Evolutionary conservation across 179 eudicot genomes (phyloP).

Genomic region (Sideroxylon spinosum): DNA sequence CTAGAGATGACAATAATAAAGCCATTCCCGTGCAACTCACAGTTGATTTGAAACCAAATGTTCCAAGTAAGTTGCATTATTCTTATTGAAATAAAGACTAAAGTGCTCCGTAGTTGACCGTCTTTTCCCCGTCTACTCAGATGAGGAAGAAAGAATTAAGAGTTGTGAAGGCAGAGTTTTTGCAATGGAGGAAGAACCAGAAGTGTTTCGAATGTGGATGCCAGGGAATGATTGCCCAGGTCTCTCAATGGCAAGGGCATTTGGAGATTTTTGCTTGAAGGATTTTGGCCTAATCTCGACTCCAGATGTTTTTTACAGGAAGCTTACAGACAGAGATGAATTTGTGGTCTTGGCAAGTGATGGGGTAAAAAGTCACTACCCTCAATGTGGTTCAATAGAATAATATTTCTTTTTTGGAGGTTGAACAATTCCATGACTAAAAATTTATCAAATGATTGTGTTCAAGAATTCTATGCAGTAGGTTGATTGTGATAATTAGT

Average conservation of each 20-base stretch:
- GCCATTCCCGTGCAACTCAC: slow-evolving; percentile 39
- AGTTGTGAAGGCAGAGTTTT: slow-evolving; percentile 25
- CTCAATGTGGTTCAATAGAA: background rate
- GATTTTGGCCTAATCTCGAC: slow-evolving; percentile 27
- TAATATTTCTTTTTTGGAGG: background rate
- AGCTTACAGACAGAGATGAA: slow-evolving; percentile 25
- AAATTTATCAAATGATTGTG: no score
- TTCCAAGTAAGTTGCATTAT: slow-evolving; percentile 31
- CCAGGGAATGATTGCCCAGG: slow-evolving; percentile 24
- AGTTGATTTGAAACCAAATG: slow-evolving; percentile 46
- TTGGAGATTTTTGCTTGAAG: slow-evolving; percentile 29
- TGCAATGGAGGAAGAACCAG: slow-evolving; percentile 25
- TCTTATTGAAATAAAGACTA: background rate
- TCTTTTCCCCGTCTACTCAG: background rate
- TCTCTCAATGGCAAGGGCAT: slow-evolving; percentile 28
- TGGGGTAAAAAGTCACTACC: slow-evolving; percentile 23
- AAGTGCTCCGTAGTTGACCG: background rate
- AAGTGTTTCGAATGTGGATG: slow-evolving; percentile 26
- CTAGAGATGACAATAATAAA: slow-evolving; percentile 47
- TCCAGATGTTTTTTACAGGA: slow-evolving; percentile 18
- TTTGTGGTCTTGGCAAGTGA: slow-evolving; percentile 28
- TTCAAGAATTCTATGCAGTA: no score
- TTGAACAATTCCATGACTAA: no score
- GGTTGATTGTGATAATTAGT: no score
- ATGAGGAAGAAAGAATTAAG: slow-evolving; percentile 20